A percentile compares a stretch with the other conserved stretches of the same genome.
Conservation (phyloP, 2,329 filamentous ascomycete genomes). For the Colletotrichum simmondsii region DNA sequence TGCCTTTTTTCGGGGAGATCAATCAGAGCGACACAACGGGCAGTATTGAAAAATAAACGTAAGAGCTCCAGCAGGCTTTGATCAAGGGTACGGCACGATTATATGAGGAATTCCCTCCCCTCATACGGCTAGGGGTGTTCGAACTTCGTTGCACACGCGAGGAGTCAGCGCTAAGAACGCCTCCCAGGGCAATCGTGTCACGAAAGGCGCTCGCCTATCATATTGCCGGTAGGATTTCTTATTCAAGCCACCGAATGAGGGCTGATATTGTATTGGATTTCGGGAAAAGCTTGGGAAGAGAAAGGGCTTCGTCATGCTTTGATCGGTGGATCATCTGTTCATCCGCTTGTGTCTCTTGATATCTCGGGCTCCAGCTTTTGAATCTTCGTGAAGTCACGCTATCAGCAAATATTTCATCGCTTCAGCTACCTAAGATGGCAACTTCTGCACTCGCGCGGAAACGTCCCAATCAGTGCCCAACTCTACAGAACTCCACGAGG, state of each 20-base stretch:
- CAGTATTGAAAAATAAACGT: not conserved
- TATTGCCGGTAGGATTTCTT: not conserved
- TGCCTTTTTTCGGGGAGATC: slow-evolving; percentile 1
- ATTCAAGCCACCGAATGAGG: not conserved
- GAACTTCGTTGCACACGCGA: not conserved
- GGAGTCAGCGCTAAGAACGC: not conserved
- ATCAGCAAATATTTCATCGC: not conserved
- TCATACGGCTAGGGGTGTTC: not conserved
- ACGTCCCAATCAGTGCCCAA: too few species aligned
- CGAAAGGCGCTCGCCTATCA: not conserved
- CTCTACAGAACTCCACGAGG: not conserved
- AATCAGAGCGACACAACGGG: not conserved
- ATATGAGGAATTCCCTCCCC: not conserved
- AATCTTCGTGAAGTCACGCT: not conserved
- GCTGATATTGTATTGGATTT: not conserved
- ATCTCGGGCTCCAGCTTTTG: not conserved
- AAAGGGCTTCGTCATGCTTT: not conserved
- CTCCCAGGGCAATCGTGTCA: not conserved
- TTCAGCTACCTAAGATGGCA: not conserved
- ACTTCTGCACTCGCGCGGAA: not conserved
- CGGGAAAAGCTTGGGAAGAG: not conserved
- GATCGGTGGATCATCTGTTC: too few species aligned
- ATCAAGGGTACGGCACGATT: not conserved
- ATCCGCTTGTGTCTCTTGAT: not conserved
- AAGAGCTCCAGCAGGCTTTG: not conserved